Base-by-base conservation (phyloP, 2,329 filamentous ascomycete species). In the Penicillium frequentans region DNA sequence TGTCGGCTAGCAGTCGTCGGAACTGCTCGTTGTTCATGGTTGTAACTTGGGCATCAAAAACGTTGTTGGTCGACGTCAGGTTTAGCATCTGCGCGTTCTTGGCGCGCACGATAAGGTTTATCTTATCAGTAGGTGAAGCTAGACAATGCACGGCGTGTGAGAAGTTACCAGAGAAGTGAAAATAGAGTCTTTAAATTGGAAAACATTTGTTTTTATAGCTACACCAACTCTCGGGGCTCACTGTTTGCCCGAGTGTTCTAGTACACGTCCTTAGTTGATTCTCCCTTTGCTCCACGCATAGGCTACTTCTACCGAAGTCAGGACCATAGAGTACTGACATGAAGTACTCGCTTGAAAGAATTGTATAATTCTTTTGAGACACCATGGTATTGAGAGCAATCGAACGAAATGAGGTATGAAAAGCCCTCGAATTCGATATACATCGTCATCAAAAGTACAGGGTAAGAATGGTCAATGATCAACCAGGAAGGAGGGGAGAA, bases 11-110 rank as follows among this genome's bases (percentile, higher is more conserved):
- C 7, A 98, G 83, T 62, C 89, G 89, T 54, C 95, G 89, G 70
- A 99, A 99, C 68, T 97, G 91, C 44, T 92, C 86, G 81, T 98
- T 98, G 74, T 98, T 96, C 95, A 99, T 98, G 57, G 26, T 67
- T 39, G 51, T 10, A 44, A 39, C 31, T 29, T 50, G 49, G 26
- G 37, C 26, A 45, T 42, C 6, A 27, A 35, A 44, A 52, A 24
- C 52, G 54, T 45, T 16, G 53, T 54, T 44, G 31, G 51, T 24
- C 49, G 61, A 65, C 56, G 56, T 57, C 54, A 52, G 60, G 57
- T 55, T 63, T 44, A 52, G 54, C 55, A 56, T 56, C 8, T 37
- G 48, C 54, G 50, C 55, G 37, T 56, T 54, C 63, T 66, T 64
- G 63, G 64, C 64, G 43, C 29, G 19, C 21, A 13, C 31, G 54